Conservation (phyloP, 2,329 filamentous ascomycete genomes). For the Boeremia lycopersici region DNA sequence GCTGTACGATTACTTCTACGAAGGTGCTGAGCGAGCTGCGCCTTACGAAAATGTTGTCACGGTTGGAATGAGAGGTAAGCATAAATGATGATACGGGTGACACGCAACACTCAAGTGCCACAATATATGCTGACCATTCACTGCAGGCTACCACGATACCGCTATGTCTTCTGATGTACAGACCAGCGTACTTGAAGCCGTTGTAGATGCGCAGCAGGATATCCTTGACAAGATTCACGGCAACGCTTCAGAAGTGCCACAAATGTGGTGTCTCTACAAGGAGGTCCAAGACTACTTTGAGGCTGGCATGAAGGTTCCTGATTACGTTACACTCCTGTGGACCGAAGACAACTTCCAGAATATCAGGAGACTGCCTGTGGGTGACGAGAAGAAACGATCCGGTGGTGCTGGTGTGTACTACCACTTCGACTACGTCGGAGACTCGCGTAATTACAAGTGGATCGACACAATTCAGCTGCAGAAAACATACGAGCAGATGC, state of each 20-base stretch:
- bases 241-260: constrained; percentile 62
- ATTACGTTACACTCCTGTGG: constrained; percentile 72
- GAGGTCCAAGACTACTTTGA: constrained; percentile 74
- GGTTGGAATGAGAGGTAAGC: constrained; percentile 67
- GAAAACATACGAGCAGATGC: constrained; percentile 71
- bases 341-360: constrained; percentile 74
- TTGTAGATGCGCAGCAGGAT: constrained; percentile 65
- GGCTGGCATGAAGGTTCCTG: constrained; percentile 65
- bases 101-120: neutral
- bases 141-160: constrained; percentile 62
- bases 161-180: constrained; percentile 64
- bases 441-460: constrained; percentile 62
- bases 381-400: constrained; percentile 62
- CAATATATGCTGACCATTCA: neutral
- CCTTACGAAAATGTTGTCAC: constrained; percentile 72
- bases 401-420: constrained; percentile 72
- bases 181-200: constrained; percentile 62
- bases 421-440: constrained; percentile 68
- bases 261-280: constrained; percentile 77
- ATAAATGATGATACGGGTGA: neutral
- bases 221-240: constrained; percentile 64
- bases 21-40: constrained; percentile 68
- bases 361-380: constrained; percentile 65
- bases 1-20: constrained; percentile 71
- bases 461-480: constrained; percentile 70